A percentile compares a stretch with the other conserved stretches of the same genome.
Evolutionary conservation across 495 filamentous ascomycete genomes (phyloP).

Genomic region (Penicillium argentinense): DNA sequence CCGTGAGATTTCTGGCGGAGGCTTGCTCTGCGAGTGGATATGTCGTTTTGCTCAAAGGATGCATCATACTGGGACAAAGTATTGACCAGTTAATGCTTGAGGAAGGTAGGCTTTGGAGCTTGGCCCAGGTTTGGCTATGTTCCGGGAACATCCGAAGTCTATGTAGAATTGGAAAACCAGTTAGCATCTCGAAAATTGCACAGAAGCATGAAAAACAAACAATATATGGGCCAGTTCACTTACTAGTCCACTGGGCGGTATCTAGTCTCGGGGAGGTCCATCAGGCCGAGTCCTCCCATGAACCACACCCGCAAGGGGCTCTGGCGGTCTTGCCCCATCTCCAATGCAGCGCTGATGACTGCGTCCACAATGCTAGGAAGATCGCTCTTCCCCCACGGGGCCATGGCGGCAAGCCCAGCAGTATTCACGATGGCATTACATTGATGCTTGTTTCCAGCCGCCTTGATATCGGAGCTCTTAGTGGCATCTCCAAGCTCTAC

Average conservation of each 20-base stretch:
- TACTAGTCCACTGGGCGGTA: conserved; percentile 31
- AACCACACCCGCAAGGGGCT: conserved; percentile 33
- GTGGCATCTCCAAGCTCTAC: conserved; percentile 41
- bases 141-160: conserved; percentile 27
- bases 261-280: conserved; percentile 24
- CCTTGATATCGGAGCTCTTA: conserved; percentile 29
- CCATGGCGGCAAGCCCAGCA: conserved; percentile 30
- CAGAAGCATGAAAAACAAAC: neutral
- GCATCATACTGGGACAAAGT: conserved; percentile 24
- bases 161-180: neutral
- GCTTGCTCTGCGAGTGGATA: conserved; percentile 12
- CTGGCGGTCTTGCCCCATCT: conserved; percentile 23
- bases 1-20: conserved; percentile 22
- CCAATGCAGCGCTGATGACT: conserved; percentile 25
- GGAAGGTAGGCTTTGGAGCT: conserved; percentile 18
- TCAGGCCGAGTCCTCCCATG: conserved; percentile 19
- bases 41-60: conserved; percentile 15
- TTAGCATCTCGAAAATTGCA: neutral
- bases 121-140: conserved; percentile 25
- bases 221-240: neutral
- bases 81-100: conserved; percentile 34
- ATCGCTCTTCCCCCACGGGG: conserved; percentile 24
- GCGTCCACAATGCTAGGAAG: conserved; percentile 29
- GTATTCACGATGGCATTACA: conserved; percentile 42
- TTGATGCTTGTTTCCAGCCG: conserved; percentile 27